Percentiles rank a stretch among this genome's conserved stretches.
Conservation (phyloP, 495 filamentous ascomycete genomes). For the Penicillium dipodomyicola region DNA sequence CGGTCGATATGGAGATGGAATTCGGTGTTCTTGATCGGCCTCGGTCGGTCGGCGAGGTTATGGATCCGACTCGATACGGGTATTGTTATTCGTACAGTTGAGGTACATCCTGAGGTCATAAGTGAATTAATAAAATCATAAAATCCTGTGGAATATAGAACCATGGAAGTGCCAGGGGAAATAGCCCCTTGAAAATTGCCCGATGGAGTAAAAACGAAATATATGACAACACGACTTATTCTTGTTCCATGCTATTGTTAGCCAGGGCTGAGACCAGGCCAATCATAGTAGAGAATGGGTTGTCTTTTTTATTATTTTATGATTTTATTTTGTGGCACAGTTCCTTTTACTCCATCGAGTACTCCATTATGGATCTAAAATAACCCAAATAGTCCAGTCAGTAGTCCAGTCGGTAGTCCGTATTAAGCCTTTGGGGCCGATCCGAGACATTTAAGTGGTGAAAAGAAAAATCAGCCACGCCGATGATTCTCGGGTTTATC, state of each 20-base stretch:
- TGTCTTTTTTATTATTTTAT: too few relatives aligned
- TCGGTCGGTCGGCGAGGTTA: slow-evolving; percentile 26
- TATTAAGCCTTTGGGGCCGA: neutral
- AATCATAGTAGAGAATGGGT: neutral
- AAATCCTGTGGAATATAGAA: neutral
- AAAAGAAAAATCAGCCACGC: slow-evolving; percentile 5
- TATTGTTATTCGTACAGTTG: slow-evolving; percentile 28
- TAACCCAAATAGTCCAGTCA: too few relatives aligned
- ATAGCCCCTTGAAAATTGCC: neutral
- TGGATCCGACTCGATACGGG: slow-evolving; percentile 18
- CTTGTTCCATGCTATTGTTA: slow-evolving; percentile 3
- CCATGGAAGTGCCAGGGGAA: neutral
- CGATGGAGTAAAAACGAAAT: slow-evolving; percentile 9
- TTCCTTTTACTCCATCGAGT: too few relatives aligned
- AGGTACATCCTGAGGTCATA: neutral
- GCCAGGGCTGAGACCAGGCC: slow-evolving; percentile 12
- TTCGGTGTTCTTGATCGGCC: slow-evolving; percentile 29
- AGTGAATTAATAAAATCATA: neutral
- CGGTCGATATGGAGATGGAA: slow-evolving; percentile 27
- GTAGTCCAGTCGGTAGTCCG: neutral
- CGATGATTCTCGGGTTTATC: neutral
- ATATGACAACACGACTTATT: slow-evolving; percentile 15
- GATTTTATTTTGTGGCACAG: neutral
- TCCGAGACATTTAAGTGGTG: slow-evolving; percentile 1
- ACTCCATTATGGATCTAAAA: too few relatives aligned